These are phyloP conservation scores for Epichloe coenophiala DNA, from an alignment of 2,329 filamentous ascomycete species.

Conservation along the genomic window DNA sequence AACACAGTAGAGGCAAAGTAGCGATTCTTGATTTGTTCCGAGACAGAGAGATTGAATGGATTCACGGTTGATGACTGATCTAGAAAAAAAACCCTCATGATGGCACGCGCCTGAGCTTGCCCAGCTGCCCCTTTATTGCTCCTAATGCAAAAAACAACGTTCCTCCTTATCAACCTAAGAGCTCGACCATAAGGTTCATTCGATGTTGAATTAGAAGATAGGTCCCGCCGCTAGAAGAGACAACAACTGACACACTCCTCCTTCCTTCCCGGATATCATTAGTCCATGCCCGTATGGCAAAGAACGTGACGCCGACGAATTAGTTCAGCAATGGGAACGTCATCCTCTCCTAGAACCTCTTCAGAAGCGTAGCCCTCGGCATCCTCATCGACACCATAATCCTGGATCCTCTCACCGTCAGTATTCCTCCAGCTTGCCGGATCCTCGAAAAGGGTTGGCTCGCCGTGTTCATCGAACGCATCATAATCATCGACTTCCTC, in stretches of 20 bases:
- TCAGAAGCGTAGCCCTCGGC: constrained; percentile 30
- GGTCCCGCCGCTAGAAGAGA: background rate
- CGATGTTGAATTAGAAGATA: background rate
- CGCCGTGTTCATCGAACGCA: constrained; percentile 21
- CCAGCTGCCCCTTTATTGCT: background rate
- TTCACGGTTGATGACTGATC: background rate
- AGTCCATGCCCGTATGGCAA: background rate
- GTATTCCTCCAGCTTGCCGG: constrained; percentile 56
- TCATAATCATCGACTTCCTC: constrained; percentile 46
- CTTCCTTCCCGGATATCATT: constrained; percentile 1
- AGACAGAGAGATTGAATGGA: background rate
- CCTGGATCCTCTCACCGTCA: constrained; percentile 59
- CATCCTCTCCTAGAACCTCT: constrained; percentile 38
- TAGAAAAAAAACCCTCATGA: background rate
- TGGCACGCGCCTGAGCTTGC: background rate
- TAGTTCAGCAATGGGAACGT: constrained; percentile 58
- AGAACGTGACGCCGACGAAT: constrained; percentile 39
- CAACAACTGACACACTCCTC: constrained; percentile 11
- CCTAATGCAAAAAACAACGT: background rate
- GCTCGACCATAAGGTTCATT: background rate
- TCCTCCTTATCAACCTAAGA: background rate
- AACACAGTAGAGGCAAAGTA: background rate
- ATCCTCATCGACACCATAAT: constrained; percentile 72
- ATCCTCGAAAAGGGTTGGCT: constrained; percentile 47
- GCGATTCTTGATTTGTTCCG: background rate